A percentile compares a stretch with the other conserved stretches of the same genome.
Evolutionary conservation across 345 rosid genomes (phyloP).

Genomic region (Isatis tinctoria): DNA sequence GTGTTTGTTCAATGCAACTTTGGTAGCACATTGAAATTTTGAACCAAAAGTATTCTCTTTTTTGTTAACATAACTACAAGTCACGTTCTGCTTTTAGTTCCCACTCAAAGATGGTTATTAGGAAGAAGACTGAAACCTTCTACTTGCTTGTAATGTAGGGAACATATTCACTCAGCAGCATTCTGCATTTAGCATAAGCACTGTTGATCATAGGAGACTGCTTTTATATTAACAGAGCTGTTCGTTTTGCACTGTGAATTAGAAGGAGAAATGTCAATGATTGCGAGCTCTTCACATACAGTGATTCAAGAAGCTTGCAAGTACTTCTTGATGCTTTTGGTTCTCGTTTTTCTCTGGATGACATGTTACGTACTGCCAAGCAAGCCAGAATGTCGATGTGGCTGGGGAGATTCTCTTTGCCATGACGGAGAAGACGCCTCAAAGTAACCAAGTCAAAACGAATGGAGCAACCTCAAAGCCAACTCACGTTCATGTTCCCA

Average conservation of each 20-base stretch:
- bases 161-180: background rate
- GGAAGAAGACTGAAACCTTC: background rate
- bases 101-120: background rate
- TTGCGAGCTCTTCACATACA: constrained; percentile 16
- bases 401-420: constrained; percentile 47
- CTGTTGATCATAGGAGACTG: background rate
- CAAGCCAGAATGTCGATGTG: constrained; percentile 29
- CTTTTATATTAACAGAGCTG: background rate
- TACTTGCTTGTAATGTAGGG: constrained; percentile 2
- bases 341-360: constrained; percentile 44
- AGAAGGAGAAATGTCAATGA: constrained; percentile 31
- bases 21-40: no score
- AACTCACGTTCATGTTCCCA: constrained; percentile 17
- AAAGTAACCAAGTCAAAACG: background rate
- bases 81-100: constrained; percentile 13
- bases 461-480: constrained; percentile 18
- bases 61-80: background rate
- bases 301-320: constrained; percentile 34
- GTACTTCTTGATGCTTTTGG: constrained; percentile 46
- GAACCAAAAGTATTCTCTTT: background rate
- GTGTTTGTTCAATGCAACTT: constrained; percentile 9
- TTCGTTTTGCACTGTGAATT: constrained; percentile 7
- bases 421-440: constrained; percentile 22
- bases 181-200: background rate
- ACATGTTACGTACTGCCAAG: constrained; percentile 42